Base-by-base conservation (phyloP, 2,329 filamentous ascomycete genomes). In the Botryotinia convoluta region DNA sequence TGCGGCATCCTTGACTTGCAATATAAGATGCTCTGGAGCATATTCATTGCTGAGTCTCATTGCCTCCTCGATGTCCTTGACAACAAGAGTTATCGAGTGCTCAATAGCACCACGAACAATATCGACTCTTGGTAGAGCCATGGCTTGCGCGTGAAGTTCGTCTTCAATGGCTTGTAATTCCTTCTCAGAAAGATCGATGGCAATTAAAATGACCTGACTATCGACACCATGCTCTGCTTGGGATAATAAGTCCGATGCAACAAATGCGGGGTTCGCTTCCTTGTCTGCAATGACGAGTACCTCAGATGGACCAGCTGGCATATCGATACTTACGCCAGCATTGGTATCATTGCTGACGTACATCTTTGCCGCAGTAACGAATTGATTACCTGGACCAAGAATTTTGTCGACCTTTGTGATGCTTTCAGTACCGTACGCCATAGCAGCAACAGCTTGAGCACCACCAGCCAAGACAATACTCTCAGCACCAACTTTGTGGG, bases 381-480 rank as follows among this genome's bases (percentile, higher is more conserved):
- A 99, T 83, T 98, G 96, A 84, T 99, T 99, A 51, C 96, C 96
- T 4, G 96, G 96, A 0, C 96, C 96, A 20, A 98, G 89, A 78
- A 99, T 98, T 89, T 99, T 99, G 87, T 99, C 96, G 12, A 99
- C 96, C 85, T 99, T 99, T 82, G 87, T 93, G 69, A 99, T 90
- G 78, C 91, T 95, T 83, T 98, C 92, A 0, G 96, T 99, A 65
- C 96, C 96, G 84, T 99, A 99, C 3, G 96, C 96, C 91, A 99
- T 92, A 65, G 96, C 96, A 32, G 95, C 96, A 54, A 99, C 91
- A 61, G 96, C 96, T 84, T 99, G 96, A 0, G 95, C 96, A 75
- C 96, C 96, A 75, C 96, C 96, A 18, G 96, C 96, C 39, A 99
- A 88, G 8, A 99, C 95, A 78, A 99, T 98, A 80, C 93, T 94